Percentiles rank a stretch among this genome's conserved stretches.
These are phyloP conservation scores for Syzygium aqueum DNA, from an alignment of 345 rosid species.

Conservation along the genomic window DNA sequence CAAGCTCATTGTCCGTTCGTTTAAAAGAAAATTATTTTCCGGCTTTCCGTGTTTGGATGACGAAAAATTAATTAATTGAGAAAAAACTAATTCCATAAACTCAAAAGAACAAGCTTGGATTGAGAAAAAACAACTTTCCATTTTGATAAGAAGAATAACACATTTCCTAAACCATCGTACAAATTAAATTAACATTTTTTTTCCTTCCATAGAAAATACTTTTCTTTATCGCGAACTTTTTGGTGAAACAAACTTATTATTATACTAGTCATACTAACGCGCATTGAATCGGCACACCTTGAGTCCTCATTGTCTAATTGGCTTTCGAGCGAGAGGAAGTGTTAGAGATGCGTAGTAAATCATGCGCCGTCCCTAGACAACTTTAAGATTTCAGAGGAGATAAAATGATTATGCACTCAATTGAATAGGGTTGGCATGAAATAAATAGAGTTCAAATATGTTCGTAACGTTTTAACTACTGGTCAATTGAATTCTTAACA, in stretches of 20 bases:
- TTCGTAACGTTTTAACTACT: fast-evolving
- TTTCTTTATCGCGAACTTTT: too few species aligned
- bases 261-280: neutral
- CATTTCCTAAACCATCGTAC: too few species aligned
- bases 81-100: too few species aligned
- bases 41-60: too few species aligned
- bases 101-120: too few species aligned
- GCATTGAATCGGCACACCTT: neutral
- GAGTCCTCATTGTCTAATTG: neutral
- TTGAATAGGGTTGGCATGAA: neutral
- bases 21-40: too few species aligned
- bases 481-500: fast-evolving
- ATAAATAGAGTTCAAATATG: neutral
- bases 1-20: neutral
- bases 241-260: too few species aligned
- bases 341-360: neutral
- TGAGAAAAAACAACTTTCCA: too few species aligned
- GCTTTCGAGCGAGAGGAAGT: neutral
- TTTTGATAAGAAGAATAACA: too few species aligned
- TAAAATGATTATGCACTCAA: neutral
- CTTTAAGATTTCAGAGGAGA: neutral
- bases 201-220: too few species aligned
- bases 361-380: neutral
- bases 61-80: too few species aligned
- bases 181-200: too few species aligned